These are phyloP conservation scores for Cyclotella choctawhatcheeana DNA, from an alignment of 108 stramenopile species.

Conservation along the genomic window DNA sequence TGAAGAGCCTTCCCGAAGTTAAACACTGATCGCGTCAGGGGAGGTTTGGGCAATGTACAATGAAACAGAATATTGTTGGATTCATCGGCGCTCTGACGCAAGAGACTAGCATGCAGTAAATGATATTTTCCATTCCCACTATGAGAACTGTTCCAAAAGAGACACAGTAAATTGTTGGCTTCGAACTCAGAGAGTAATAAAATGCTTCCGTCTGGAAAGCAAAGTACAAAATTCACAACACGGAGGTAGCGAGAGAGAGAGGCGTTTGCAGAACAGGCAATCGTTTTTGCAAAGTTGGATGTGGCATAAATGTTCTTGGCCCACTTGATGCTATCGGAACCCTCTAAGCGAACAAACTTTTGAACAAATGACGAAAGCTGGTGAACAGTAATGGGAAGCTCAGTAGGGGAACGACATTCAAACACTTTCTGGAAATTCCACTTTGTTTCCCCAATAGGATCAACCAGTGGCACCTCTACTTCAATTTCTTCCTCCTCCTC, in stretches of 20 bases:
- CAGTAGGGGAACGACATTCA: neutral
- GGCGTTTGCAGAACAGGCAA: neutral
- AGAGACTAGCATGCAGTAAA: constrained; percentile 17
- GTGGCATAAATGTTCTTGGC: constrained; percentile 22
- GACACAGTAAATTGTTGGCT: constrained; percentile 36
- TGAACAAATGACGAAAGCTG: constrained; percentile 6
- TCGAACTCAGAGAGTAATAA: constrained; percentile 54
- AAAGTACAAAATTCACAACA: constrained; percentile 39
- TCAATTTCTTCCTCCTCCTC: constrained; percentile 59
- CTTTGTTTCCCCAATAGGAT: constrained; percentile 30
- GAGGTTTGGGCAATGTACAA: neutral
- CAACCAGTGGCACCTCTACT: constrained; percentile 41
- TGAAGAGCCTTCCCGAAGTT: neutral
- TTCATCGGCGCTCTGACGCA: constrained; percentile 21
- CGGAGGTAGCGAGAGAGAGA: constrained; percentile 38
- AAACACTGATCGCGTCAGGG: neutral
- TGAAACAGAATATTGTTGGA: constrained; percentile 9
- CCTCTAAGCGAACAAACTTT: neutral
- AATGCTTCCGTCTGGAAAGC: constrained; percentile 26
- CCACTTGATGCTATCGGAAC: constrained; percentile 15
- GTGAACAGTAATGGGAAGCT: constrained; percentile 1
- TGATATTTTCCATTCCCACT: neutral
- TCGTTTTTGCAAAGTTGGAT: constrained; percentile 31
- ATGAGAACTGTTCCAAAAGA: constrained; percentile 13
- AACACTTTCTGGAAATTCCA: constrained; percentile 23